Evolutionary conservation across 2,329 filamentous ascomycete genomes (phyloP).

Genomic region (Phaeosphaeriaceae sp.): DNA sequence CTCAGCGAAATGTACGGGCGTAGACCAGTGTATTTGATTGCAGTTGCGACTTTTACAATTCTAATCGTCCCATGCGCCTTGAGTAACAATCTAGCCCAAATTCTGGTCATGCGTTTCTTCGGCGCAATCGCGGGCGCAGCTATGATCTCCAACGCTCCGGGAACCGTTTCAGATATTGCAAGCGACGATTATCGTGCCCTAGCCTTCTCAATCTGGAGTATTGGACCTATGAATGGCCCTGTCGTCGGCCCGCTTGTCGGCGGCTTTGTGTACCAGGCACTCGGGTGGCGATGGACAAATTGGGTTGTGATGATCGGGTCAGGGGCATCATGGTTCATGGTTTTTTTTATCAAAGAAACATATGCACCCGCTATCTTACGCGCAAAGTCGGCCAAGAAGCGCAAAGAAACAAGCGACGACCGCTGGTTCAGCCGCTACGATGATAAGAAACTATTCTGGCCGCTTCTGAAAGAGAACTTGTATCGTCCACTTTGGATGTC

Average conservation of each 20-base stretch:
- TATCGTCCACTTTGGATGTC: conserved; percentile 78
- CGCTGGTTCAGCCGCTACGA: conserved; percentile 84
- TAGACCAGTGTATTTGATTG: conserved; percentile 69
- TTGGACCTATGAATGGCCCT: conserved; percentile 80
- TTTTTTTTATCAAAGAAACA: conserved; percentile 73
- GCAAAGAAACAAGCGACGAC: conserved; percentile 76
- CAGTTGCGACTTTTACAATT: conserved; percentile 68
- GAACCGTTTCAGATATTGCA: conserved; percentile 83
- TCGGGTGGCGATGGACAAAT: conserved; percentile 89
- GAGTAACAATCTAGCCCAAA: conserved; percentile 68
- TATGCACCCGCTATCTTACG: conserved; percentile 75
- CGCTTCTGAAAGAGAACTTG: conserved; percentile 76
- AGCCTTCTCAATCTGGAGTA: conserved; percentile 82
- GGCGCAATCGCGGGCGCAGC: conserved; percentile 76
- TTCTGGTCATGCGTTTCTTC: conserved; percentile 77
- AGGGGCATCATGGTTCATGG: conserved; percentile 65
- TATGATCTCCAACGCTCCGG: conserved; percentile 83
- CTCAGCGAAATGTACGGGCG: conserved; percentile 74
- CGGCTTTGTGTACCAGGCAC: conserved; percentile 76
- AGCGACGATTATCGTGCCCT: conserved; percentile 78
- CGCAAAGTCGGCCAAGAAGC: conserved; percentile 71
- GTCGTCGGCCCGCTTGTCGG: conserved; percentile 72
- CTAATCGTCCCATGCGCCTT: conserved; percentile 75
- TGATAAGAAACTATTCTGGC: conserved; percentile 66
- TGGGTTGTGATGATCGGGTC: conserved; percentile 71